Evolutionary conservation across 352 stramenopile species (phyloP).

Genomic region (Plasmopara muralis): DNA sequence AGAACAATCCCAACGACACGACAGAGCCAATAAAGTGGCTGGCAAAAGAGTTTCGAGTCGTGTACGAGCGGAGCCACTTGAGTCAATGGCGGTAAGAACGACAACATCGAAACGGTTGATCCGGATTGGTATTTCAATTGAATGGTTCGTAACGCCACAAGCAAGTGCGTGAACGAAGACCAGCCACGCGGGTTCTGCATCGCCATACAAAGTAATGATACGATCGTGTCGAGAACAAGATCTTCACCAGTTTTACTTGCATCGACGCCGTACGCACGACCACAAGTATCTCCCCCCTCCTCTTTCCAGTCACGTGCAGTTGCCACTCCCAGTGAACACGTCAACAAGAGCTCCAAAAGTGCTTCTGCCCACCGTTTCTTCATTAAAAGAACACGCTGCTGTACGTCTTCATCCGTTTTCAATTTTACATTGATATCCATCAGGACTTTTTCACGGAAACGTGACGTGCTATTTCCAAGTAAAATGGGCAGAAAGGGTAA

Average conservation of each 20-base stretch:
- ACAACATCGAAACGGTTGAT: constrained; percentile 1
- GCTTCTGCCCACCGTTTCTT: constrained; percentile 71
- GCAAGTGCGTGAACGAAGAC: constrained; percentile 57
- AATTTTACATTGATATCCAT: constrained; percentile 87
- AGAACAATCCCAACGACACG: constrained; percentile 63
- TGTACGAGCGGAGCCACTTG: constrained; percentile 20
- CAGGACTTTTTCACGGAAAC: constrained; percentile 67
- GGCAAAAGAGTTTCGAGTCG: constrained; percentile 33
- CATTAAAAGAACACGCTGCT: constrained; percentile 69
- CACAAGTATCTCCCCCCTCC: constrained; percentile 15
- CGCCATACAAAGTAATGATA: constrained; percentile 66
- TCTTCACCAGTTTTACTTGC: constrained; percentile 70
- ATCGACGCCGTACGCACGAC: constrained; percentile 54
- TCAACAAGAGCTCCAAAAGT: constrained; percentile 62
- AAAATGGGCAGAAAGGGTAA: constrained; percentile 69
- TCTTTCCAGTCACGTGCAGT: constrained; percentile 3
- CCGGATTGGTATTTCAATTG: constrained; percentile 50
- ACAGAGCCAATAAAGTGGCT: constrained; percentile 59
- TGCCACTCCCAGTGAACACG: constrained; percentile 36
- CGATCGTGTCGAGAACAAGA: constrained; percentile 74
- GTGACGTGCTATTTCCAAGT: constrained; percentile 39
- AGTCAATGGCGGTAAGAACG: constrained; percentile 20
- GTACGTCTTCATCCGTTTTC: constrained; percentile 65
- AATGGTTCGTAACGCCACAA: constrained; percentile 52
- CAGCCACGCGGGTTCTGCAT: constrained; percentile 64